These are phyloP conservation scores for Metschnikowia koreensis DNA, from an alignment of 805 yeast genomes.

Conservation along the genomic window DNA sequence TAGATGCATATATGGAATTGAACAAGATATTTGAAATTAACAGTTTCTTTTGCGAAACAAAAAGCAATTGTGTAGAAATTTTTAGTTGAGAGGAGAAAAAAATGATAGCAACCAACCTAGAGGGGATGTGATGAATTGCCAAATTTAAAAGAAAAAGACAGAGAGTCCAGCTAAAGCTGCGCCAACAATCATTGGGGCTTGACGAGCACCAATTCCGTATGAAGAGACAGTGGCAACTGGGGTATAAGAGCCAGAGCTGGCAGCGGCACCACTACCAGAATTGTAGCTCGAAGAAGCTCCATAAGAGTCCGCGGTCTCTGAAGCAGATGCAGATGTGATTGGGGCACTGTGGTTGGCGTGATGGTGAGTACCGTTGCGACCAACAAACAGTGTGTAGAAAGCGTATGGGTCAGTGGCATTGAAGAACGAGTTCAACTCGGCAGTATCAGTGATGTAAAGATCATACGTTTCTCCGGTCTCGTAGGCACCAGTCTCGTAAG, in stretches of 20 bases:
- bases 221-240: background rate
- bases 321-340: background rate
- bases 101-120: too few relatives aligned
- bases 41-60: too few relatives aligned
- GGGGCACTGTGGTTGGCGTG: background rate
- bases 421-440: background rate
- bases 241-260: background rate
- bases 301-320: background rate
- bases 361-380: background rate
- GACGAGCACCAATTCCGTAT: constrained; percentile 1
- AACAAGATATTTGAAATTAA: too few relatives aligned
- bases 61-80: too few relatives aligned
- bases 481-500: background rate
- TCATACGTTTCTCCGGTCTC: background rate
- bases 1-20: too few relatives aligned
- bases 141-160: constrained; percentile 6
- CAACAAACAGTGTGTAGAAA: background rate
- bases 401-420: background rate
- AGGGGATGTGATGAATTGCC: background rate
- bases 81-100: too few relatives aligned
- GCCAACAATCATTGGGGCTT: constrained; percentile 5
- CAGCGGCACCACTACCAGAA: background rate
- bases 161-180: constrained; percentile 12
- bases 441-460: background rate
- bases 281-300: too few relatives aligned